phyloP scores from a whole-genome alignment of 306 rosid species.

The Rubus idaeus region DNA sequence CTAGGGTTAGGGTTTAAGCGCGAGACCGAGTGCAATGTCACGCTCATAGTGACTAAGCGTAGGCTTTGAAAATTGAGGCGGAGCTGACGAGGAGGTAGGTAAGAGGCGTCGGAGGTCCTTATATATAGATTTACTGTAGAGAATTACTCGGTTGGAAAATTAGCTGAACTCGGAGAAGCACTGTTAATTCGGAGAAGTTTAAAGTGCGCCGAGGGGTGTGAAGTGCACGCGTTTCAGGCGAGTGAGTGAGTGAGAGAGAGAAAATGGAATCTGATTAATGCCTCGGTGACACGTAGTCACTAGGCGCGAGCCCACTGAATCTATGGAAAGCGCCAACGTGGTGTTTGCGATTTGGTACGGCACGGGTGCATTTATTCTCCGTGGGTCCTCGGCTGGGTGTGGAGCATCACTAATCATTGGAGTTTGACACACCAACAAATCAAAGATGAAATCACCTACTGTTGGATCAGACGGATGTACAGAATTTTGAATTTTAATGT shows the following conservation, averaged over 20 bases:
- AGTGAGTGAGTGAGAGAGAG: background rate
- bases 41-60: constrained; percentile 30
- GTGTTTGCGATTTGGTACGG: background rate
- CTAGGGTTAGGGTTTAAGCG: constrained; percentile 57
- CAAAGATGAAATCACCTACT: background rate
- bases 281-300: constrained; percentile 27
- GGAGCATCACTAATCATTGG: background rate
- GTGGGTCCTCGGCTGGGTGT: background rate
- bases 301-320: constrained; percentile 8
- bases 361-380: background rate
- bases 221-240: background rate
- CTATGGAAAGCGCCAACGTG: background rate
- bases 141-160: background rate
- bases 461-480: too few species aligned
- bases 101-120: background rate
- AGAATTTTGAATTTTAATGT: too few species aligned
- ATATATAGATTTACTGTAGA: background rate
- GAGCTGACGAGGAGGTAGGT: constrained; percentile 9
- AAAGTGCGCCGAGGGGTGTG: background rate
- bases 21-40: constrained; percentile 57
- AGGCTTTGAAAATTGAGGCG: constrained; percentile 1
- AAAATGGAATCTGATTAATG: background rate
- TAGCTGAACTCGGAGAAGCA: background rate
- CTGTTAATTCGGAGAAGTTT: background rate
- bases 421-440: background rate